A percentile compares a stretch with the other conserved stretches of the same genome.
Conservation (phyloP, 2,329 filamentous ascomycete genomes). For the Aspergillus felis region DNA sequence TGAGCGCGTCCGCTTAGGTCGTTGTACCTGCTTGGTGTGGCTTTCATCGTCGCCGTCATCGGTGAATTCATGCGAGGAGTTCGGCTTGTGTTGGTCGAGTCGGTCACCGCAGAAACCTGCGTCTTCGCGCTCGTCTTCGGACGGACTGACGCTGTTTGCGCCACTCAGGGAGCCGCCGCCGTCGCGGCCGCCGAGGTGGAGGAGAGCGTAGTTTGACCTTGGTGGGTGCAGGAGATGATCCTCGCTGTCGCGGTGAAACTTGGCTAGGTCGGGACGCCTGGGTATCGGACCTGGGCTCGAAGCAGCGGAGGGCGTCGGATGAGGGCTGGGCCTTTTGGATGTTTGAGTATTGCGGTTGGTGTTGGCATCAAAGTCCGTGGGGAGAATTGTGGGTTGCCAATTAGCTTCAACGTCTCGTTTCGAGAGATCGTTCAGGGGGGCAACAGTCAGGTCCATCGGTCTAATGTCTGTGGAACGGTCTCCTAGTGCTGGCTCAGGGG, state of each 20-base stretch:
- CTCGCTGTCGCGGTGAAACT: slow-evolving; percentile 26
- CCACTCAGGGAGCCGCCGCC: slow-evolving; percentile 46
- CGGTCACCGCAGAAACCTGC: slow-evolving; percentile 10
- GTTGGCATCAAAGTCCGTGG: neutral
- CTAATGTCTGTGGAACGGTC: slow-evolving; percentile 11
- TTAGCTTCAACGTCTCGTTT: neutral
- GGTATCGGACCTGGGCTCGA: slow-evolving; percentile 7
- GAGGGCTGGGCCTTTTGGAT: neutral
- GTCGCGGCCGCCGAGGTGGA: slow-evolving; percentile 41
- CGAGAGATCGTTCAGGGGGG: slow-evolving; percentile 4
- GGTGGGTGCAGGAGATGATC: slow-evolving; percentile 26
- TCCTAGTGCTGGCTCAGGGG: slow-evolving; percentile 16
- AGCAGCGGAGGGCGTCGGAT: slow-evolving; percentile 3
- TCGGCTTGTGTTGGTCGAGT: slow-evolving; percentile 9
- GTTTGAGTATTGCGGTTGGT: neutral
- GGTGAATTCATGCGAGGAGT: slow-evolving; percentile 27
- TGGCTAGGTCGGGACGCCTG: slow-evolving; percentile 18
- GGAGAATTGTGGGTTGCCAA: neutral
- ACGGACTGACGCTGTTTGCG: slow-evolving; percentile 36
- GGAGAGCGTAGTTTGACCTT: slow-evolving; percentile 27
- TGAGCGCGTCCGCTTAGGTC: slow-evolving; percentile 18
- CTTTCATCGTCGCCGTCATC: slow-evolving; percentile 37
- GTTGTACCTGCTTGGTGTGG: slow-evolving; percentile 22
- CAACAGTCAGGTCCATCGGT: slow-evolving; percentile 6
- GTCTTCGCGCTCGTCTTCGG: slow-evolving; percentile 31